Evolutionary conservation across 78 protist genomes (phyloP).

Genomic region (Emiliania huxleyi): DNA sequence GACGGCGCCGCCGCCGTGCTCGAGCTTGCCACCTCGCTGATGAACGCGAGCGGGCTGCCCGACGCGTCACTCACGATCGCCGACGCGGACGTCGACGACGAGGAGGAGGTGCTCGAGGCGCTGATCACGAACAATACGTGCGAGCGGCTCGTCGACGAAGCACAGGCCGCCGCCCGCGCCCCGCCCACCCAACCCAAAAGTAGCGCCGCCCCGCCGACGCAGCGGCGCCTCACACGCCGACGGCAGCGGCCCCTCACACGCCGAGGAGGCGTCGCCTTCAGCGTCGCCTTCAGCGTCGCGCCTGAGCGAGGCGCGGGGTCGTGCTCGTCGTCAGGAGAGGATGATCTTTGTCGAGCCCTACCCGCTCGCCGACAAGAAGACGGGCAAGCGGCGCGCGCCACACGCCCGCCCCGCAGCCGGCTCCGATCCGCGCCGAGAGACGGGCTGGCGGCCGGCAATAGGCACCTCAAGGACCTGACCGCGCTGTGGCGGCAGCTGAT

Average conservation of each 20-base stretch:
- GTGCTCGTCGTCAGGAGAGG: too few relatives aligned
- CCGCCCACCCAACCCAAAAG: too few relatives aligned
- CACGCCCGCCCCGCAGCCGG: too few relatives aligned
- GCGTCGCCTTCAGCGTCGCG: too few relatives aligned
- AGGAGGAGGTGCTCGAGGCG: neutral
- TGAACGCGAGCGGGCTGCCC: neutral
- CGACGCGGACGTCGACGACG: neutral
- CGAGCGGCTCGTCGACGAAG: neutral
- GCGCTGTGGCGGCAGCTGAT: neutral
- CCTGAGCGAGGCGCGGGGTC: too few relatives aligned
- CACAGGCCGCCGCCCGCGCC: neutral
- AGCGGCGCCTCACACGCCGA: too few relatives aligned
- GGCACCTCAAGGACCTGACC: neutral
- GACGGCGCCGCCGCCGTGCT: neutral
- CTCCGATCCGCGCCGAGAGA: too few relatives aligned
- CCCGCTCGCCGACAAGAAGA: conserved; percentile 1
- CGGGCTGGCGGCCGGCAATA: too few relatives aligned
- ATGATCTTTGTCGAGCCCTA: neutral
- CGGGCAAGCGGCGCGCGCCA: too few relatives aligned
- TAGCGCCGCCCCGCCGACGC: too few relatives aligned
- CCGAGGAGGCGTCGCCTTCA: too few relatives aligned
- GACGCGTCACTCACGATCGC: neutral
- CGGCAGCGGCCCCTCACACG: too few relatives aligned
- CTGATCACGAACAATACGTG: neutral
- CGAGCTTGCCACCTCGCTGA: neutral